A percentile compares a stretch with the other conserved stretches of the same genome.
These are phyloP conservation scores for Xylariaceae sp. DNA, from an alignment of 2,329 filamentous ascomycete species.

Conservation along the genomic window DNA sequence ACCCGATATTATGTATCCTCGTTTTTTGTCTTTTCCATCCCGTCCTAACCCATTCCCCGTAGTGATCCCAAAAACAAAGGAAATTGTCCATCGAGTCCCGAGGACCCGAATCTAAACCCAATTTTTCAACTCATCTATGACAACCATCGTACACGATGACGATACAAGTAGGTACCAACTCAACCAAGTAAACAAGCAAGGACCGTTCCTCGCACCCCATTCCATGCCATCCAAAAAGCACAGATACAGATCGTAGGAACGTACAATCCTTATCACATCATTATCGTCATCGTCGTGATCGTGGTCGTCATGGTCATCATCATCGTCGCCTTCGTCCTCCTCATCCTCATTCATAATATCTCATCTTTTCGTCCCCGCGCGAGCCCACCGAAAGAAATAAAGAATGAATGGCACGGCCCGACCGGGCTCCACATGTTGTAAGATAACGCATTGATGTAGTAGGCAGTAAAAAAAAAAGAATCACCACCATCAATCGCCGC, in stretches of 20 bases:
- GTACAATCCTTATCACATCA: not conserved
- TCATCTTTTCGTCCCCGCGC: not conserved
- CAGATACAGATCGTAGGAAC: not conserved
- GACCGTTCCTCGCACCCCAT: not conserved
- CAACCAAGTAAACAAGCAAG: not conserved
- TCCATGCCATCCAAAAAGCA: not conserved
- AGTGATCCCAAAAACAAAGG: constrained; percentile 3
- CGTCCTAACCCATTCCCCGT: constrained; percentile 1
- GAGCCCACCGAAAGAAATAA: not conserved
- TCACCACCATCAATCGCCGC: no score
- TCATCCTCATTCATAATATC: not conserved
- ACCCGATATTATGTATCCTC: constrained; percentile 12
- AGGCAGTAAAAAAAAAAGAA: not conserved
- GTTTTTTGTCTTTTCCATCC: constrained; percentile 6
- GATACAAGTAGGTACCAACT: not conserved
- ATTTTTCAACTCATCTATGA: not conserved
- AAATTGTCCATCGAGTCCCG: not conserved
- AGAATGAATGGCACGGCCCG: not conserved
- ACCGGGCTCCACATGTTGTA: not conserved
- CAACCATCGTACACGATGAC: not conserved
- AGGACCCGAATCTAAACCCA: not conserved
- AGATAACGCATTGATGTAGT: not conserved
- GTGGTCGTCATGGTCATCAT: not conserved
- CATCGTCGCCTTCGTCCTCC: not conserved
- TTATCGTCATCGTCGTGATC: not conserved